Evolutionary conservation across 129 eudicot genomes (phyloP), one percentile per base, ranked within the genome.

Genomic region (Lactuca sativa): DNA sequence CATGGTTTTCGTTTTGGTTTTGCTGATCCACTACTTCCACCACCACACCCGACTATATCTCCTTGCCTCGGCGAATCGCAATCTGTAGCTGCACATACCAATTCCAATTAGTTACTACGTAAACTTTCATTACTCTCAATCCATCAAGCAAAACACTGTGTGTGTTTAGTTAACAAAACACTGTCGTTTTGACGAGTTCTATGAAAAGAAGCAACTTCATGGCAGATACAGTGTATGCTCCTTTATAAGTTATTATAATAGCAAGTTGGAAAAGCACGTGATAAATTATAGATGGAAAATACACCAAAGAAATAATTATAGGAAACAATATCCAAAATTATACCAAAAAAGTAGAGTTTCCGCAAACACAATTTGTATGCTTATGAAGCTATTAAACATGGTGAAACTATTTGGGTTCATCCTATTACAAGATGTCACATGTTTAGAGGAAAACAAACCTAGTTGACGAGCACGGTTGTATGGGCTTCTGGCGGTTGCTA

Each of bases 371-470:
- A 47, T 43, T 43, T 43, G 11, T 43, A 43, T 8, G 49, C 49
- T 43, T 43, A 9, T 12, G 2, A 43, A 43, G 49, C 2, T 9
- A 43, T 25, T 25, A 8, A 8, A 43, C 2, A 43, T 41, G 48
- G 48, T 41, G 48, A 41, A 41, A 41, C 48, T 2, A 44, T 12
- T 11, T 47, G 2, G 5, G 15, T 11, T 47, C 2, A 47, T 47
- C 52, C 52, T 47, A 47, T 44, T 2, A 44, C 3, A 44, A 32
- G 6, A 59, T 49, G 3, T 16, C 13, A 8, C 10, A 56, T 38
- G 66, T 70, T 25, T 58, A 31, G 11, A 44, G 21, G 59, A 60
- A 47, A 73, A 73, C 69, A 13, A 59, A 75, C 80, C 80, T 14
- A 75, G 80, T 67, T 59, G 68, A 10, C 74, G 80, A 14, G 16